Evolutionary conservation across 2,329 filamentous ascomycete species (phyloP), one percentile per base, ranked within the genome.

Genomic region (Kalmusia sp.): DNA sequence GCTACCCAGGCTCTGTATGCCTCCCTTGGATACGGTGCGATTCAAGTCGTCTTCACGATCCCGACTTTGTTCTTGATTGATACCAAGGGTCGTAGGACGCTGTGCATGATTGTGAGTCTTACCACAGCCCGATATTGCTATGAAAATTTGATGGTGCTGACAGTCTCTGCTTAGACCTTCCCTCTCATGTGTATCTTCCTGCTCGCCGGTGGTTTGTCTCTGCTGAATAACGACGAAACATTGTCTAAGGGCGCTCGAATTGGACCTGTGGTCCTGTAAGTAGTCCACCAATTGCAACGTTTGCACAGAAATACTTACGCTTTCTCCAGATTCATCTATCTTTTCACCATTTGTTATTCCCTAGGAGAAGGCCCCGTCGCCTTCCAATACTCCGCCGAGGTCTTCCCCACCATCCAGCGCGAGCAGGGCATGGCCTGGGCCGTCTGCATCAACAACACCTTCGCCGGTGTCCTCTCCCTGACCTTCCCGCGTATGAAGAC

Each of bases 281-380:
- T 67, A 1, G 14, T 51, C 19, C 19, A 19, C 21, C 21, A 21
- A 8, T 19, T 6, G 17, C 11, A 4, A n/a, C 15, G 41, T 38
- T 47, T 37, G 38, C 6, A n/a, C 7, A 6, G 15, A 37, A 37
- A 37, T 57, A 52, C 25, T 57, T 52, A 22, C 57, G 50, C n/a
- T 19, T 27, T 3, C 12, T 21, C 27, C 34, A 41, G 38, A 33
- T 70, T 70, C 53, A 40, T 70, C 44, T 74, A 74, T 57, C 67
- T 74, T 31, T 74, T 74, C 53, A 72, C 68, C 6, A 74, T 74
- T 43, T 43, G 27, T 38, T 76, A 76, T 57, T 73, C 69, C 9
- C 52, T 73, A 3, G 73, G 73, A 8, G 73, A 76, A 63, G 73
- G 73, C 1, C 73, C 90, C 0, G 80, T 87, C 24, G 88, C 73